Percentiles rank a stretch among this genome's conserved stretches.
These are phyloP conservation scores for Candida methanosorbosa DNA, from an alignment of 805 yeast genomes.

Conservation along the genomic window DNA sequence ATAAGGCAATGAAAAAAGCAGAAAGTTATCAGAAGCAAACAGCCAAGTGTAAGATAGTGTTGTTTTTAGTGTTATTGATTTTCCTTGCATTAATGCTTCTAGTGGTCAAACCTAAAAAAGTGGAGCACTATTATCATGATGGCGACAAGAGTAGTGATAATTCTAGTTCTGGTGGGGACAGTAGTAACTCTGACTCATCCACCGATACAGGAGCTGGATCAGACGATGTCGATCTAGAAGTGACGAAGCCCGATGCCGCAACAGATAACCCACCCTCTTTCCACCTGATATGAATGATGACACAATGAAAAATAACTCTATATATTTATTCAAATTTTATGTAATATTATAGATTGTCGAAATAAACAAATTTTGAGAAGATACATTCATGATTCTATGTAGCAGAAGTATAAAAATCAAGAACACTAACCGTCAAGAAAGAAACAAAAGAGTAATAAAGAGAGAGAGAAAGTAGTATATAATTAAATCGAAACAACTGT, in stretches of 20 bases:
- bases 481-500: no score
- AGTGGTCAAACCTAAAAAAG: conserved; percentile 49
- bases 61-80: conserved; percentile 63
- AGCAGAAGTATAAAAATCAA: no score
- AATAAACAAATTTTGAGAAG: no score
- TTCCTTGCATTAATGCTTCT: conserved; percentile 63
- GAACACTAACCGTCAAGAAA: no score
- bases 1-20: conserved; percentile 69
- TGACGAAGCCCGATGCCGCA: neutral
- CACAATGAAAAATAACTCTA: neutral
- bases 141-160: neutral
- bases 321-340: no score
- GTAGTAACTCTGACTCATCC: neutral
- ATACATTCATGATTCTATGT: no score
- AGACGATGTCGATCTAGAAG: neutral
- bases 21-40: conserved; percentile 78
- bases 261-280: neutral
- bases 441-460: no score
- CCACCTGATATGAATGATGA: neutral
- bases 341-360: no score
- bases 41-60: conserved; percentile 81
- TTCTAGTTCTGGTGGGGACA: neutral
- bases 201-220: neutral
- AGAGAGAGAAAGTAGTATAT: no score
- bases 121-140: conserved; percentile 20